A percentile compares a stretch with the other conserved stretches of the same genome.
These are phyloP conservation scores for Akanthomyces dipterigenus DNA, from an alignment of 2,329 filamentous ascomycete species.

Conservation along the genomic window DNA sequence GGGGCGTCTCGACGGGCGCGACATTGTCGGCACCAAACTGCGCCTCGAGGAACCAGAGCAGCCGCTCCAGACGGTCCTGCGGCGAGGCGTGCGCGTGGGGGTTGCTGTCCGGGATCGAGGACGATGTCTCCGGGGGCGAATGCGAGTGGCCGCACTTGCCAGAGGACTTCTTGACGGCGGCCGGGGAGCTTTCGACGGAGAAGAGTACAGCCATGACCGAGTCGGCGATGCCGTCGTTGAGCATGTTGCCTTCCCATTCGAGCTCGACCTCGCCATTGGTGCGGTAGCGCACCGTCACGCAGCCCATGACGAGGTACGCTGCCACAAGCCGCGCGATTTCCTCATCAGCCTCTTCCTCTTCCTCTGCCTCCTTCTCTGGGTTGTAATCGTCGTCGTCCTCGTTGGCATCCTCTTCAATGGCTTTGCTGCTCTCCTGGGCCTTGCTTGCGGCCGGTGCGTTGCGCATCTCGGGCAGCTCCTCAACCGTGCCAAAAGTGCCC, in stretches of 20 bases:
- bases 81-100: slow-evolving; percentile 66
- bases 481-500: slow-evolving; percentile 84
- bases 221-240: slow-evolving; percentile 97
- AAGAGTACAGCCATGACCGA: slow-evolving; percentile 89
- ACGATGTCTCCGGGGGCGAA: slow-evolving; percentile 37
- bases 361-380: slow-evolving; percentile 35
- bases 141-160: slow-evolving; percentile 28
- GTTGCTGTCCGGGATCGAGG: slow-evolving; percentile 31
- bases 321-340: slow-evolving; percentile 50
- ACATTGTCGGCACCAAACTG: slow-evolving; percentile 87
- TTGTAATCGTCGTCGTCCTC: slow-evolving; percentile 26
- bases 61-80: slow-evolving; percentile 70
- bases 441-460: slow-evolving; percentile 27
- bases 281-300: slow-evolving; percentile 72
- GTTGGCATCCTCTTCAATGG: slow-evolving; percentile 29
- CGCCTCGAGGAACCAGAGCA: slow-evolving; percentile 94
- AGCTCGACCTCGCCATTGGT: slow-evolving; percentile 76
- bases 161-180: slow-evolving; percentile 71
- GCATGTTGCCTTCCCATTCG: slow-evolving; percentile 96
- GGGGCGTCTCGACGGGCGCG: slow-evolving; percentile 63
- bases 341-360: slow-evolving; percentile 55
- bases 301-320: slow-evolving; percentile 77
- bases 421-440: slow-evolving; percentile 23
- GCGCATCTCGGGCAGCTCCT: slow-evolving; percentile 55
- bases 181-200: slow-evolving; percentile 87